Base-by-base conservation (phyloP, 2,329 filamentous ascomycete genomes). In the Whalleya microplaca region DNA sequence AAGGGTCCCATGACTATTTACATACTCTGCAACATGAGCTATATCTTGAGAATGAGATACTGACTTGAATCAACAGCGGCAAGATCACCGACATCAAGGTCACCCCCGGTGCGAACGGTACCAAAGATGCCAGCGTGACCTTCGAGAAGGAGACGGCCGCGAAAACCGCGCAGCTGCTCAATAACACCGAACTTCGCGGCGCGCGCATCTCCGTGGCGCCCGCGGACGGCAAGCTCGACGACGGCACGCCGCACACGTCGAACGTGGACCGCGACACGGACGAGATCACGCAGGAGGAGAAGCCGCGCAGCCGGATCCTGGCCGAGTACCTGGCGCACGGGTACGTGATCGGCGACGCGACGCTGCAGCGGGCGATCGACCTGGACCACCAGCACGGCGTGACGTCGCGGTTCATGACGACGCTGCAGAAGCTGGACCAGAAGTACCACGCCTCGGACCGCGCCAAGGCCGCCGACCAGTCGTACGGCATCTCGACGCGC, bases 61-160 rank as follows among this genome's bases (percentile, higher is more conserved):
- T 47, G 19, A 46, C 20, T 49, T 18, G 53, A 21, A 29, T 32
- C 21, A 21, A 53, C 72, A 95, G 92, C 73, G 95, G 95, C 75
- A 98, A 97, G 83, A 96, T 99, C 75, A 87, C 86, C 65, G 84
- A 84, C 67, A 83, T 99, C 73, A 87, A 91, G 56, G 84, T 97
- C 70, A 91, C 86, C 23, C 77, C 87, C 37, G 77, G 76, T 53
- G 48, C 80, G 75, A 85, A 85, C 69, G 83, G 88, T 64, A 81
- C 84, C 65, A 92, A 97, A 78, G 87, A 87, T 48, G 95, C 95
- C 55, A 90, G 88, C n/a, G 93, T 99, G 62, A 93, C 87, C 50
- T 99, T 99, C 71, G 95, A 98, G 78, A 97, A 97, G 81, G 88
- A 94, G 74, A 96, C 94, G 14, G 95, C 95, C 48, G 93, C 94